phyloP scores from a whole-genome alignment of 768 basidiomycete genomes.

The Rhizopogon vulgaris region DNA sequence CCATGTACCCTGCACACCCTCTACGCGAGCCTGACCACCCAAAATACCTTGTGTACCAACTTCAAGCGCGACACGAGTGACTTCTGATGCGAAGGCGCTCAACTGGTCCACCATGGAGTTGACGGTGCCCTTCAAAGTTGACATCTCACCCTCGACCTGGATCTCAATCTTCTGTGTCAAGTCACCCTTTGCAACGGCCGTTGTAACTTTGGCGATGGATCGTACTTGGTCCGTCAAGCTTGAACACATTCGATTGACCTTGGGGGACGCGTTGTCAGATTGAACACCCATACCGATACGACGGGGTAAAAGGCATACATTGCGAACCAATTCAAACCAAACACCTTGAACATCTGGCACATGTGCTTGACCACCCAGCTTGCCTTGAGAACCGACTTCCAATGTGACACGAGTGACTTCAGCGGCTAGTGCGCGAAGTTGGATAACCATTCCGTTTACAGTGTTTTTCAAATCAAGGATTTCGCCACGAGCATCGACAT shows the following conservation, averaged over 20 bases:
- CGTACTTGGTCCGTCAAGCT: conserved; percentile 78
- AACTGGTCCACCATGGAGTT: conserved; percentile 95
- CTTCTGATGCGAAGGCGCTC: conserved; percentile 80
- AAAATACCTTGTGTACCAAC: conserved; percentile 89
- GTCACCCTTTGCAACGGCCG: conserved; percentile 87
- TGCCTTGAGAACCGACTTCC: conserved; percentile 85
- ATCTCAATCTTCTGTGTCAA: conserved; percentile 92
- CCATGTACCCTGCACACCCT: conserved; percentile 93
- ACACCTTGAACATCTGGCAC: conserved; percentile 91
- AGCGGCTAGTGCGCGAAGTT: conserved; percentile 60
- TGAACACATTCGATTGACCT: conserved; percentile 79
- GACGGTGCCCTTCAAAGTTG: conserved; percentile 74
- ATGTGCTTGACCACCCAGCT: conserved; percentile 81
- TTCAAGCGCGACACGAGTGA: conserved; percentile 78
- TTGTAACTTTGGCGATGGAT: conserved; percentile 80
- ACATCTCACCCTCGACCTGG: conserved; percentile 84
- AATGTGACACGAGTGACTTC: conserved; percentile 82
- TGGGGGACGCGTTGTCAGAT: conserved; percentile 6
- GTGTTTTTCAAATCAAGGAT: conserved; percentile 75
- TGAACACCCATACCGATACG: neutral
- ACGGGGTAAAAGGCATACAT: conserved; percentile 36
- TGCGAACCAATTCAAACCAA: conserved; percentile 78
- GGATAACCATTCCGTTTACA: conserved; percentile 47
- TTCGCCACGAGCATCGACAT: conserved; percentile 87
- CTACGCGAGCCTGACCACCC: conserved; percentile 86